A percentile compares a stretch with the other conserved stretches of the same genome.
These are phyloP conservation scores for Colletotrichum sp. DNA, from an alignment of 2,329 filamentous ascomycete genomes.

Conservation along the genomic window DNA sequence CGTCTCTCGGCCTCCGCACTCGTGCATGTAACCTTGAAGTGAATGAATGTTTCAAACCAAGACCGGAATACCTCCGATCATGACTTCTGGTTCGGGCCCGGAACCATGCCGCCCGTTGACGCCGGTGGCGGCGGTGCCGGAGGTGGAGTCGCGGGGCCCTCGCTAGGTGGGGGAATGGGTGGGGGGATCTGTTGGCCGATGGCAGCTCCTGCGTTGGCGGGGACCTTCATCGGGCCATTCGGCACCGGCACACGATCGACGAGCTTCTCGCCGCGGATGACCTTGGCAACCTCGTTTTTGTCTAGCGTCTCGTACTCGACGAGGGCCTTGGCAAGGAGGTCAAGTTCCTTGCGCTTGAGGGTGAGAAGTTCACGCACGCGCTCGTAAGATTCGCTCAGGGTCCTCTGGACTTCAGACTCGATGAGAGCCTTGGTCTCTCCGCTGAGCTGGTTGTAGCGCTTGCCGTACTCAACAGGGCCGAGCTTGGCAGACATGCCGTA, in stretches of 20 bases:
- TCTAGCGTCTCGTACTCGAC: conserved; percentile 94
- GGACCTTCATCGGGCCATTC: conserved; percentile 43
- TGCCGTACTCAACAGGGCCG: conserved; percentile 87
- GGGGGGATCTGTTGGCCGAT: conserved; percentile 8
- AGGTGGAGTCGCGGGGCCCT: conserved; percentile 3
- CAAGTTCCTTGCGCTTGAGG: conserved; percentile 81
- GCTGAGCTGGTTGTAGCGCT: conserved; percentile 81
- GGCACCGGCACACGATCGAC: conserved; percentile 73
- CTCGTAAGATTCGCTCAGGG: conserved; percentile 81
- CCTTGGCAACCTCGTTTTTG: conserved; percentile 87
- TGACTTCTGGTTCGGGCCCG: conserved; percentile 2
- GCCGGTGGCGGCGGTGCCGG: conserved; percentile 18
- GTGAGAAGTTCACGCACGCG: conserved; percentile 76
- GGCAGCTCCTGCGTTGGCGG: conserved; percentile 18
- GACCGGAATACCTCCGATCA: background rate
- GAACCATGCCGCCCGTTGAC: background rate
- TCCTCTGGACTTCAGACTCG: conserved; percentile 84
- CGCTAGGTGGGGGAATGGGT: conserved; percentile 8
- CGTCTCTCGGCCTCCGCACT: conserved; percentile 3
- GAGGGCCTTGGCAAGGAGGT: conserved; percentile 85
- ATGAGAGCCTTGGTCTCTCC: conserved; percentile 86
- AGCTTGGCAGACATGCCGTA: conserved; percentile 89
- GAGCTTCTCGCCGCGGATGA: conserved; percentile 85
- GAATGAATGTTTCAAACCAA: background rate
- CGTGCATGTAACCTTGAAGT: background rate